phyloP scores from a whole-genome alignment of 2,329 filamentous ascomycete genomes.

The Phyllosticta citribraziliensis region DNA sequence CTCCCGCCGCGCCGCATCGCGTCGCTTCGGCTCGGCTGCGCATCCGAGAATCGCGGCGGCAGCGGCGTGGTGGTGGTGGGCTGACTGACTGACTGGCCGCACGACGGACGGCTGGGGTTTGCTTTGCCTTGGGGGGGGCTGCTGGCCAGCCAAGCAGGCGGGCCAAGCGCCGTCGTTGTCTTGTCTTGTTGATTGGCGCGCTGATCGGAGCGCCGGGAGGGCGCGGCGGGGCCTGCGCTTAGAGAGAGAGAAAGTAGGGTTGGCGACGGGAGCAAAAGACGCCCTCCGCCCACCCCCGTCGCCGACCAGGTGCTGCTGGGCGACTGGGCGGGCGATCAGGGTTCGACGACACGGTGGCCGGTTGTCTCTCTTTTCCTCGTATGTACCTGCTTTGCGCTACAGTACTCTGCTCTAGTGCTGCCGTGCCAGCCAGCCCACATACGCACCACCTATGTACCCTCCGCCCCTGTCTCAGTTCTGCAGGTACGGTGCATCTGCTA shows the following conservation, averaged over 20 bases:
- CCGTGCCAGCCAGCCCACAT: too few relatives aligned
- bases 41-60: background rate
- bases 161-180: background rate
- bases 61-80: background rate
- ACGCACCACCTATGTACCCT: too few relatives aligned
- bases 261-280: too few relatives aligned
- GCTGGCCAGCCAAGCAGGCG: background rate
- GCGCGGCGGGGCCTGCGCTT: background rate
- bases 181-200: background rate
- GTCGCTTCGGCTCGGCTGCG: background rate
- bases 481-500: too few relatives aligned
- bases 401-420: too few relatives aligned
- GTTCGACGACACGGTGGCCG: background rate
- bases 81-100: background rate
- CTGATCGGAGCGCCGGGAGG: background rate
- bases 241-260: background rate
- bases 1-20: background rate
- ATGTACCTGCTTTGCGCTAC: too few relatives aligned
- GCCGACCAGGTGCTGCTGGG: background rate
- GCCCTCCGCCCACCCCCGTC: too few relatives aligned
- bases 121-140: background rate
- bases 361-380: background rate
- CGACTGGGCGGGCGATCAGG: background rate
- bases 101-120: background rate
- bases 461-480: too few relatives aligned